Evolutionary conservation across 768 basidiomycete species (phyloP), one percentile per base, ranked within the genome.

Genomic region (Suillus brevipes): DNA sequence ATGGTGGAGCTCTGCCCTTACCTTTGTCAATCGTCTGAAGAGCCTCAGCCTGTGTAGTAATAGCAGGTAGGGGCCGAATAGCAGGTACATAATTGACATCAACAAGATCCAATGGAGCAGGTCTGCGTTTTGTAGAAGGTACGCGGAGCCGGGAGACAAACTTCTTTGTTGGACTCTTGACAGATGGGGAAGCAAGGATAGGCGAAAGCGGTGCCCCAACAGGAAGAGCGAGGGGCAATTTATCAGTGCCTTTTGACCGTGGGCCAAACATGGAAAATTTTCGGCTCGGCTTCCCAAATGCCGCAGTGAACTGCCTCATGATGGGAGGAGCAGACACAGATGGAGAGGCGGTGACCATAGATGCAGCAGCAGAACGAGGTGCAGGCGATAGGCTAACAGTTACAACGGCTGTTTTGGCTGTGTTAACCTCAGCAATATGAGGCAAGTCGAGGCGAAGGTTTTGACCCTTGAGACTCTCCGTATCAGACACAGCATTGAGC

Each of bases 91-190:
- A 37, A 31, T 20, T 58, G 20, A 14, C 14, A 38, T n/a, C 56
- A 38, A 37, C 20, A 25, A 61, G 34, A 45, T 42, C 47, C 43
- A 59, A 58, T 14, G 64, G 65, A 18, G 49, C 10, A 43, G 43
- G 56, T 28, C 45, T 62, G 34, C 47, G 57, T 38, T 8, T 31
- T n/a, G 61, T 14, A 10, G 65, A 58, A 58, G 65, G 37, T 38
- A 67, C 31, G 40, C 68, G 67, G 43, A 71, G 60, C 34, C 63
- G 65, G n/a, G 37, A 31, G 63, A 47, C 23, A 10, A 65, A 67
- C 60, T 71, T 68, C 60, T 60, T 59, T 4, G 50, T 53, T 18
- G 62, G 4, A 38, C 53, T 58, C 23, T 65, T 37, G 10, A 36
- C 31, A 31, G 53, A 38, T 1, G 53, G 53, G 20, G 53, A 55